Base-by-base conservation (phyloP, 148 eudicot species). In the Amaranthus hypochondriacus region DNA sequence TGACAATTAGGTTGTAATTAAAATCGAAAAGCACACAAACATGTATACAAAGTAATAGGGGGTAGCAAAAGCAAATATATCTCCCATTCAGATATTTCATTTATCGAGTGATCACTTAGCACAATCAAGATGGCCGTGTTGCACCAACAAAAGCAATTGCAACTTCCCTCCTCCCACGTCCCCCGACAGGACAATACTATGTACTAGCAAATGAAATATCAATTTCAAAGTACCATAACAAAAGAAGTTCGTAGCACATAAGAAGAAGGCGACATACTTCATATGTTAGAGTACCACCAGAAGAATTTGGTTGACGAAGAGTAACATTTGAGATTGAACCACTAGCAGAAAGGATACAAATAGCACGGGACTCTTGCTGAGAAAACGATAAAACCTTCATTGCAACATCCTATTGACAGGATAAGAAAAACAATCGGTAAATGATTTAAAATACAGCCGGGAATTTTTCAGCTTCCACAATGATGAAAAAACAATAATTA, bases 271-370 rank as follows among this genome's bases (percentile, higher is more conserved):
- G 28, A 56, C 83, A 61, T 71, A 94, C 98, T 90, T 94, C 98
- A 56, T 94, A 94, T 6, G 98, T 94, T 69, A 93, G 82, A 72
- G 97, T 91, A 73, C 98, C 98, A 64, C 97, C 98, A 53, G 87
- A 91, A 79, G 91, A 89, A 77, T 84, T 83, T 48, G 91, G 83
- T 83, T 93, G 97, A 47, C 90, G 97, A 73, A 93, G 91, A 15
- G 97, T 93, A 72, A 91, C 98, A 81, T 89, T 91, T 59, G 98
- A 91, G 76, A 93, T 84, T 5, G 95, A 75, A 80, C 98, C 98
- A 83, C 86, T 89, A 62, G 97, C 98, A 9, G 97, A 86, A 15
- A 93, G 86, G 75, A 93, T 55, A 55, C 97, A 91, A 66, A 93
- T 85, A 47, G 97, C 98, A 65, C 94, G 85, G 28, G 92, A 87